Evolutionary conservation across 1,284 basidiomycete genomes (phyloP), one percentile per base, ranked within the genome.

Genomic region (Moniliophthora roreri): DNA sequence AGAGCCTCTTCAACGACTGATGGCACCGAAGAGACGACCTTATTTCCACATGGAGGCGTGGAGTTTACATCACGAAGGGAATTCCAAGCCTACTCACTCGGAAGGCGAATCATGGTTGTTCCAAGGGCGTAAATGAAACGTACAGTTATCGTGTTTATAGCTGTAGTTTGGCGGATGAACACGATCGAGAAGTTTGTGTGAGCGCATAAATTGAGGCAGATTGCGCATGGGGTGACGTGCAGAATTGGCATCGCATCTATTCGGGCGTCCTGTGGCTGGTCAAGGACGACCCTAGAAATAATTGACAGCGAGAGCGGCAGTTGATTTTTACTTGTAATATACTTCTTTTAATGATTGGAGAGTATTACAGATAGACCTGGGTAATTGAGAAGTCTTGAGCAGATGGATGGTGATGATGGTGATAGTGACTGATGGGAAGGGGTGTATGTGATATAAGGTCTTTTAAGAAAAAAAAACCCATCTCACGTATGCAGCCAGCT

Each of bases 381-480:
- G 55, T 56, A 56, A 52, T 49, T 39, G 40, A 39, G 39, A 34
- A 16, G 45, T 46, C 51, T 57, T 50, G 35, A 15, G 18, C 34
- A 36, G 40, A 41, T 41, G 52, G 51, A n/a, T 46, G 20, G 40
- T 55, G 56, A 58, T 56, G 55, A 37, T 42, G 59, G 58, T 62
- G 58, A 62, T 51, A 55, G 59, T 62, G 61, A 62, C 58, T 60
- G 61, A 60, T 60, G 59, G 53, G 56, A 59, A 55, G 52, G 50
- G 53, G 47, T 32, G 28, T 32, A 55, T 58, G 47, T 58, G 56
- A 55, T 52, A 18, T 54, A 39, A 47, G 49, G 40, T 42, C 49
- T 50, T 47, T 16, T 21, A 40, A 51, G 51, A 50, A 60, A 51
- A 51, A 57, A 54, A 53, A 51, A 55, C 50, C 52, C 54, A 61